Conservation (phyloP, 2,329 filamentous ascomycete genomes). For the Stenocarpella maydis region DNA sequence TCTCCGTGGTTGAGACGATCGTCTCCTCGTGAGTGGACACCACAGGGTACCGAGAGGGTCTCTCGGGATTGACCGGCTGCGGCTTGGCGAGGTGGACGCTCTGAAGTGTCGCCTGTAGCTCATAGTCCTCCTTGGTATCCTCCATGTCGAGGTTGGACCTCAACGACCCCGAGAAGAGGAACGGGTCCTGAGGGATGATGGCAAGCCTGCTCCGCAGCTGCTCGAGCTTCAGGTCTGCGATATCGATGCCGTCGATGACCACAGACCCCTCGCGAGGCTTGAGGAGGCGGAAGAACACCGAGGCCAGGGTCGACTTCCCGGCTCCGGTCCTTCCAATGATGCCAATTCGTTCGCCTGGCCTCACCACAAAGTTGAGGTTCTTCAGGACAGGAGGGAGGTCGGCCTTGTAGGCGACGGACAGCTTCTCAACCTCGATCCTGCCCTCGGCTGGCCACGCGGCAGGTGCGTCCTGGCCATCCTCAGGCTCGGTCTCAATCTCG, state of each 20-base stretch:
- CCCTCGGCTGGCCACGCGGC: slow-evolving; percentile 53
- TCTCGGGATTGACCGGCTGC: slow-evolving; percentile 50
- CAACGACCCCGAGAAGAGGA: slow-evolving; percentile 71
- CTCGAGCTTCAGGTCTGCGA: slow-evolving; percentile 65
- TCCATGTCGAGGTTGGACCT: slow-evolving; percentile 71
- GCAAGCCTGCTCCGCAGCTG: slow-evolving; percentile 68
- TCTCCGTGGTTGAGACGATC: slow-evolving; percentile 34
- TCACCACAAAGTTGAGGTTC: slow-evolving; percentile 48
- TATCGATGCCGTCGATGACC: slow-evolving; percentile 58
- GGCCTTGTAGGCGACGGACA: slow-evolving; percentile 49
- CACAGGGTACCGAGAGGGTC: slow-evolving; percentile 38
- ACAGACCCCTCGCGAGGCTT: slow-evolving; percentile 53
- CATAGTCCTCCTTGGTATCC: slow-evolving; percentile 66
- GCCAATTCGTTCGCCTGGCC: slow-evolving; percentile 67
- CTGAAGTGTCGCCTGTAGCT: slow-evolving; percentile 65
- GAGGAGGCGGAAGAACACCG: slow-evolving; percentile 67
- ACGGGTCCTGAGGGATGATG: slow-evolving; percentile 74
- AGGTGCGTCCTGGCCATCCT: slow-evolving; percentile 46
- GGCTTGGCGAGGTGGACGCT: slow-evolving; percentile 66
- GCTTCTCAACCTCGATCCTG: slow-evolving; percentile 48
- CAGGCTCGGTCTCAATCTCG: slow-evolving; percentile 48
- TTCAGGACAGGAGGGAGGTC: slow-evolving; percentile 49
- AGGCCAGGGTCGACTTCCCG: slow-evolving; percentile 72
- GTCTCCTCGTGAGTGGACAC: slow-evolving; percentile 36
- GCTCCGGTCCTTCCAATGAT: slow-evolving; percentile 72